Percentiles rank a stretch among this genome's conserved stretches.
phyloP scores from a whole-genome alignment of 2,329 filamentous ascomycete species.

The Hymenoscyphus albidus region DNA sequence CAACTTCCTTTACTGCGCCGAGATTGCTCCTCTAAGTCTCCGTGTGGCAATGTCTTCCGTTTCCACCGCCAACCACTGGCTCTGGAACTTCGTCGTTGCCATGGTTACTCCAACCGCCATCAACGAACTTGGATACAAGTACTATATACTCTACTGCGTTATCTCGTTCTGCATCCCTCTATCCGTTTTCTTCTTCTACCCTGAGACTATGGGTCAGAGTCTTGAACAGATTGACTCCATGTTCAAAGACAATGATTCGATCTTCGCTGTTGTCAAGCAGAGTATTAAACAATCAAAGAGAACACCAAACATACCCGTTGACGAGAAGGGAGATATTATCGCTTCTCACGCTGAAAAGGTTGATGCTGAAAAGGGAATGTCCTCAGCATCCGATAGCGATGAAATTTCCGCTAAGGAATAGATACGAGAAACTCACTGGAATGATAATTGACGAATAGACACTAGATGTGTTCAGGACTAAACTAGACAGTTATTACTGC shows the following conservation, averaged over 20 bases:
- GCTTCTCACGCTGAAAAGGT: not conserved
- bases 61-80: slow-evolving; percentile 49
- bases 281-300: slow-evolving; percentile 3
- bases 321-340: not conserved
- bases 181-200: slow-evolving; percentile 40
- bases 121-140: slow-evolving; percentile 34
- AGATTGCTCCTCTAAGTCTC: slow-evolving; percentile 50
- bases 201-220: slow-evolving; percentile 61
- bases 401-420: not conserved
- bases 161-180: slow-evolving; percentile 32
- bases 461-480: not conserved
- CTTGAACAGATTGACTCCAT: slow-evolving; percentile 64
- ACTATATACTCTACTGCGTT: slow-evolving; percentile 36
- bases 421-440: not conserved
- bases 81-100: slow-evolving; percentile 46
- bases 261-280: slow-evolving; percentile 31
- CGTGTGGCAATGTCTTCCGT: slow-evolving; percentile 45
- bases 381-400: not conserved
- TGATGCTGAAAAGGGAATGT: not conserved
- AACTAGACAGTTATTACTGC: not conserved
- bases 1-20: slow-evolving; percentile 58
- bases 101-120: slow-evolving; percentile 41
- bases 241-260: slow-evolving; percentile 41
- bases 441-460: not conserved
- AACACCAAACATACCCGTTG: not conserved